A percentile compares a stretch with the other conserved stretches of the same genome.
These are phyloP conservation scores for Tylopilus sp. DNA, from an alignment of 768 basidiomycete genomes.

Conservation along the genomic window DNA sequence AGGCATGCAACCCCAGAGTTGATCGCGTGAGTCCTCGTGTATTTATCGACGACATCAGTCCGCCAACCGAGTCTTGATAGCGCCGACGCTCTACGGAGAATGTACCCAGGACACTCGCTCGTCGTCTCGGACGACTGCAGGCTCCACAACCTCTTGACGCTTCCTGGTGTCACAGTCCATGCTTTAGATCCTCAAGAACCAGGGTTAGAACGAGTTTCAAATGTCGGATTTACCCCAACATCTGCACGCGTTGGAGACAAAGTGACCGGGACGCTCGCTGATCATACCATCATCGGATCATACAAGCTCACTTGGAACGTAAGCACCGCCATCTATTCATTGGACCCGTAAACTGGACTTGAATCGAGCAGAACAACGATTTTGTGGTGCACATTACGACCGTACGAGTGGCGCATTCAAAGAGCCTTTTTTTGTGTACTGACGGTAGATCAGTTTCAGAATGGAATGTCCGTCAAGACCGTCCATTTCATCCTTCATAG, in stretches of 20 bases:
- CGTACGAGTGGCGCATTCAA: slow-evolving; percentile 33
- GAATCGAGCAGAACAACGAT: slow-evolving; percentile 43
- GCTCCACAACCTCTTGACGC: slow-evolving; percentile 46
- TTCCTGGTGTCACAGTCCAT: slow-evolving; percentile 46
- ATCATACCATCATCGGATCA: slow-evolving; percentile 50
- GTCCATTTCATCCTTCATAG: slow-evolving; percentile 58
- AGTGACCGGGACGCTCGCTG: slow-evolving; percentile 51
- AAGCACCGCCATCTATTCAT: slow-evolving; percentile 16
- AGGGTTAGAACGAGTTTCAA: slow-evolving; percentile 46
- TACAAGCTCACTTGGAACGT: slow-evolving; percentile 61
- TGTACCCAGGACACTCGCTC: slow-evolving; percentile 62
- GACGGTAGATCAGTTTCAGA: slow-evolving; percentile 29
- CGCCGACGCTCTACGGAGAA: slow-evolving; percentile 48
- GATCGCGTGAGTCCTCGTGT: slow-evolving; percentile 38
- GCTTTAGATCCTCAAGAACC: slow-evolving; percentile 48
- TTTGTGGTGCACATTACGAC: slow-evolving; percentile 52
- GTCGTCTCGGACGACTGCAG: slow-evolving; percentile 48
- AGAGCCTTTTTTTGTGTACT: neutral
- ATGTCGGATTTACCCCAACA: slow-evolving; percentile 46
- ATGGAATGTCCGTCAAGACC: slow-evolving; percentile 18
- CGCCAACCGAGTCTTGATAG: slow-evolving; percentile 12
- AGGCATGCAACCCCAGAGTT: slow-evolving; percentile 45
- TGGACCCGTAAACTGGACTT: slow-evolving; percentile 4
- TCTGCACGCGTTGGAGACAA: slow-evolving; percentile 37
- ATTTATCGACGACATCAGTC: slow-evolving; percentile 4